Percentiles rank a stretch among this genome's conserved stretches.
These are phyloP conservation scores for Schizosaccharomyces octosporus DNA, from an alignment of 805 yeast species.

Conservation along the genomic window DNA sequence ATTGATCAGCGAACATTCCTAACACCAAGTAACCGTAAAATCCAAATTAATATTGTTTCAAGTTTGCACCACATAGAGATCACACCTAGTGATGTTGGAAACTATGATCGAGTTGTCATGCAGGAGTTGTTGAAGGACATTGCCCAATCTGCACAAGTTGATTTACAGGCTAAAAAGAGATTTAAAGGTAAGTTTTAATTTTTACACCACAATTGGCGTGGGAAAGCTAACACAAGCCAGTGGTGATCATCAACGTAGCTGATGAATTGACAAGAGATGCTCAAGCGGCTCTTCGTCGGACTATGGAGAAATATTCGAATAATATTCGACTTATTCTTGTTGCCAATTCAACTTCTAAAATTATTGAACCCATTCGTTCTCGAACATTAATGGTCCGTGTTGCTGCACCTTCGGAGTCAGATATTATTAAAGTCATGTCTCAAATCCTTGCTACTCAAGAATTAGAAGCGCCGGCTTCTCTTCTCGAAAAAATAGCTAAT, in stretches of 20 bases:
- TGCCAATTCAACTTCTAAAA: slow-evolving; percentile 73
- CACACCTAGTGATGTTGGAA: slow-evolving; percentile 92
- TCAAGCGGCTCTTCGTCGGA: slow-evolving; percentile 82
- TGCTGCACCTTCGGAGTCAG: slow-evolving; percentile 48
- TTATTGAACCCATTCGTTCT: slow-evolving; percentile 81
- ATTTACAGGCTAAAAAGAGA: slow-evolving; percentile 28
- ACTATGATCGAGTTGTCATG: slow-evolving; percentile 79
- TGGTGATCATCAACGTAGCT: slow-evolving; percentile 76
- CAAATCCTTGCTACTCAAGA: slow-evolving; percentile 34
- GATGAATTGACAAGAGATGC: slow-evolving; percentile 78
- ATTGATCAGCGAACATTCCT: slow-evolving; percentile 73
- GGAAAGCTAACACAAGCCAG: slow-evolving; percentile 2
- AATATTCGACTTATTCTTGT: slow-evolving; percentile 65
- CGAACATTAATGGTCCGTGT: slow-evolving; percentile 74
- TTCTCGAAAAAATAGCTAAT: slow-evolving; percentile 28
- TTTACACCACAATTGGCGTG: too few relatives aligned
- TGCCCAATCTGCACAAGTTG: slow-evolving; percentile 91
- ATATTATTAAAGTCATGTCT: slow-evolving; percentile 30
- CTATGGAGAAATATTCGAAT: slow-evolving; percentile 83
- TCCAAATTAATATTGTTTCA: slow-evolving; percentile 82
- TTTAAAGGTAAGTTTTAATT: slow-evolving; percentile 14
- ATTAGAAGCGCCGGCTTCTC: slow-evolving; percentile 16
- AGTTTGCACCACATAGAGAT: slow-evolving; percentile 79
- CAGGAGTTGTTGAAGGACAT: slow-evolving; percentile 83
- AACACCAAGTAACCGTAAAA: slow-evolving; percentile 37